phyloP scores from a whole-genome alignment of 1,139 yeast species.

The Blastobotrys elegans region DNA sequence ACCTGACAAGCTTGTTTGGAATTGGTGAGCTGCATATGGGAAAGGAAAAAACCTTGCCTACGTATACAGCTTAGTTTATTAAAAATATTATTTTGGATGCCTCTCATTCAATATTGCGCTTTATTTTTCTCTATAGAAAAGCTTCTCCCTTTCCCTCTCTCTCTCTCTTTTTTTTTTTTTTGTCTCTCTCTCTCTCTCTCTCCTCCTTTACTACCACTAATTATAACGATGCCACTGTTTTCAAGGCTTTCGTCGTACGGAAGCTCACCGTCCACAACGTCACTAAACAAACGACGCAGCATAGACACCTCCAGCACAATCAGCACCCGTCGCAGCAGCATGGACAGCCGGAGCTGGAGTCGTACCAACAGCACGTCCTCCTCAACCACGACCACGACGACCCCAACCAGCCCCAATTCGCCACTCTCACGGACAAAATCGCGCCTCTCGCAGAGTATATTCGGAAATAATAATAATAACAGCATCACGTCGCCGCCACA shows the following conservation, averaged over 20 bases:
- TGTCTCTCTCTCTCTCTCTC: neutral
- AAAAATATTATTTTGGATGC: neutral
- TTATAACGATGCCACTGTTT: neutral
- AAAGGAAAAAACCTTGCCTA: neutral
- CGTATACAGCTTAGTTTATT: neutral
- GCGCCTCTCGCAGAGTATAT: neutral
- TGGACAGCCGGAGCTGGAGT: conserved; percentile 4
- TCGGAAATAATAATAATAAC: too few relatives aligned
- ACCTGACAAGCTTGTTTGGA: too few relatives aligned
- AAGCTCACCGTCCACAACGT: neutral
- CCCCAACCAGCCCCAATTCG: neutral
- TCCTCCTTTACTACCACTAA: neutral
- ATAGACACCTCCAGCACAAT: neutral
- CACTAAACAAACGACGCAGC: neutral
- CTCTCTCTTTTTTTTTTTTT: neutral
- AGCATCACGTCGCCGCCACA: neutral
- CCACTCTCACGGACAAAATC: conserved; percentile 1
- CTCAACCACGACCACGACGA: too few relatives aligned
- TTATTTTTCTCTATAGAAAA: too few relatives aligned
- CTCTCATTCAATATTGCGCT: neutral
- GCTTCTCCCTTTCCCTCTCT: neutral
- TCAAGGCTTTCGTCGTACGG: neutral
- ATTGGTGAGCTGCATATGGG: neutral
- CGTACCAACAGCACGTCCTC: conserved; percentile 1
- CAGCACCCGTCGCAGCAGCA: neutral